Evolutionary conservation across 2,329 filamentous ascomycete species (phyloP).

Genomic region (Neonectria magnoliae): DNA sequence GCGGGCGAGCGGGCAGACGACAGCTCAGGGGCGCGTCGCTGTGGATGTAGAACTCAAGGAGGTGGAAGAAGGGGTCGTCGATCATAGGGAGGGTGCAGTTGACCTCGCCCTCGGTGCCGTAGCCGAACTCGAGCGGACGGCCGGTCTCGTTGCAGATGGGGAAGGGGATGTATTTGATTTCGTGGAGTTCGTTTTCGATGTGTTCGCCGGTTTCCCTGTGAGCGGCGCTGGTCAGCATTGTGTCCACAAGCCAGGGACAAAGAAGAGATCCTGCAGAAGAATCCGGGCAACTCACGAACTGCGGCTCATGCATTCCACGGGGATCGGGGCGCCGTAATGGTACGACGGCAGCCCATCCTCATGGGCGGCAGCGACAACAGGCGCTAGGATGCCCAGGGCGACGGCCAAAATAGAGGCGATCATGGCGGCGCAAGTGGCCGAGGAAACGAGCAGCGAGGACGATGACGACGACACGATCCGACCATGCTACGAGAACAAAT

Average conservation of each 20-base stretch:
- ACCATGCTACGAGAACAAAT: slow-evolving; percentile 13
- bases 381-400: slow-evolving; percentile 39
- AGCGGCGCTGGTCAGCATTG: neutral
- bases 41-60: slow-evolving; percentile 97
- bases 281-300: slow-evolving; percentile 63
- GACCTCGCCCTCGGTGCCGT: slow-evolving; percentile 82
- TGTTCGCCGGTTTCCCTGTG: slow-evolving; percentile 87
- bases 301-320: slow-evolving; percentile 78
- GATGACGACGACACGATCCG: neutral
- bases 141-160: slow-evolving; percentile 89
- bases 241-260: neutral
- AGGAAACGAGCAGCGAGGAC: neutral
- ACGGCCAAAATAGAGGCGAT: slow-evolving; percentile 30
- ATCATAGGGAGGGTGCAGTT: slow-evolving; percentile 86
- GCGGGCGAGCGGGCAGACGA: slow-evolving; percentile 83
- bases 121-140: slow-evolving; percentile 83
- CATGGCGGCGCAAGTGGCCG: slow-evolving; percentile 23
- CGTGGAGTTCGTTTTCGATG: slow-evolving; percentile 81
- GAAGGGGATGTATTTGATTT: slow-evolving; percentile 93
- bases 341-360: slow-evolving; percentile 67
- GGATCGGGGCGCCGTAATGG: slow-evolving; percentile 73
- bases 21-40: slow-evolving; percentile 93
- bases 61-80: slow-evolving; percentile 83
- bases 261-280: too few species aligned
- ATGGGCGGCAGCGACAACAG: slow-evolving; percentile 43